Base-by-base conservation (phyloP, 306 rosid genomes). In the Vachellia collinsii region DNA sequence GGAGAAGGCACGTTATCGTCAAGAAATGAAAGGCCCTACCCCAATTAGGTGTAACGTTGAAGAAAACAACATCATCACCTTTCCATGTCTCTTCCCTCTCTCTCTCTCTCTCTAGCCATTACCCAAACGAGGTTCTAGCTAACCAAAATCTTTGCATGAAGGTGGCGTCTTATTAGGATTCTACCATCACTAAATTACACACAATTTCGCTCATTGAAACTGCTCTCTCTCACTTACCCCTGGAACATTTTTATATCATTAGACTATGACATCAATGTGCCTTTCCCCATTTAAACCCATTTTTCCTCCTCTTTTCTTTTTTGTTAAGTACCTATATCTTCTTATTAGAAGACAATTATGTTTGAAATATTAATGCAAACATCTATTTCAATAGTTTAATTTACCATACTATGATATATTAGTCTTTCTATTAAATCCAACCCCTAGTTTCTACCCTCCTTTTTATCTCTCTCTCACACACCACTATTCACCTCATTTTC, bases 51-150 rank as follows among this genome's bases (percentile, higher is more conserved):
- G 67, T 1, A 12, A 19, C 7, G 67, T 25, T 36, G 71, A 77
- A 85, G 85, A 85, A 81, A 70, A 78, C 65, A 84, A 51, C 51
- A 77, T 34, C 59, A 83, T 9, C 56, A 54, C 53, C 80, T 74
- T 72, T 77, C 29, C 42, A 46, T 41, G 59, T 69, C 8, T 36
- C 39, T n/a, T 11, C 50, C 22, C 1, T 44, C 19, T 62, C 17
- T 0, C 37, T 68, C n/a, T 19, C 22, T 69, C 20, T 2, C 54
- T 74, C 66, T 53, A 7, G 25, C 61, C 61, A 54, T 54, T 53
- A 0, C 61, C 61, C 25, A 54, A n/a, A 54, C 61, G 25, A 74
- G 61, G 81, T 39, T 61, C 76, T 59, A 4, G 83, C 77, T 6
- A 75, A 25, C 22, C 47, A 68, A 50, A 39, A 50, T 83, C 61